Base-by-base conservation (phyloP, 2,329 filamentous ascomycete species). In the Ophiognomonia clavigignenti-juglandacearum region DNA sequence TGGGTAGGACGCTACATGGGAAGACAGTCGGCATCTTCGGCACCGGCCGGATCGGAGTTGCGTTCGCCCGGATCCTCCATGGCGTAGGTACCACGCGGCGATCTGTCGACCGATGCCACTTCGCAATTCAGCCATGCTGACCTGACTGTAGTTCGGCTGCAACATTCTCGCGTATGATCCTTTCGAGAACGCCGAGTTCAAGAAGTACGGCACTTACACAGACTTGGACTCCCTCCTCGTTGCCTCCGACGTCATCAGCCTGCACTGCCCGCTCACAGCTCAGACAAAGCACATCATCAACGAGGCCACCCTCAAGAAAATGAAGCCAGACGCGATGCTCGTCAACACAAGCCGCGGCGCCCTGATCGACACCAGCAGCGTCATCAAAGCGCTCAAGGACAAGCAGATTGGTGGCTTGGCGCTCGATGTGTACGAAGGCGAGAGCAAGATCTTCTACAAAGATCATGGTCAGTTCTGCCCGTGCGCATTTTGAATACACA, bases 261-360 rank as follows among this genome's bases (percentile, higher is more conserved):
- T 86, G 48, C 83, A 86, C 62, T 86, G 83, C 59, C 83, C 83
- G 4, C 70, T 86, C 22, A 81, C 72, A 54, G 72, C 76, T 3
- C 61, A 64, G 41, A 86, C 83, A 53, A 69, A 71, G 20, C 76
- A 82, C 59, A 71, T 86, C 50, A 78, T 86, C 59, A 78, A 82
- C 57, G 67, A 67, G 14, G 56, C 67, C 4, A 71, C 76, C 7
- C 63, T 86, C 20, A 57, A 61, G 4, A 59, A 67, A 53, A 81
- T 85, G 71, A 83, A 84, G 62, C 60, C 63, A 7, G 78, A 74
- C 1, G 80, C 75, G 1, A 68, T 85, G 61, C 64, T 87, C 26
- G 71, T 87, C 54, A 85, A 87, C 63, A 87, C 83, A 0, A 85
- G 82, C 4, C 77, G 84, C 2, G 84, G 83, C 18, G 81, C 75